These are phyloP conservation scores for Polytrichum commune DNA, from an alignment of 225 moss, liverwort and hornwort species.

Conservation along the genomic window DNA sequence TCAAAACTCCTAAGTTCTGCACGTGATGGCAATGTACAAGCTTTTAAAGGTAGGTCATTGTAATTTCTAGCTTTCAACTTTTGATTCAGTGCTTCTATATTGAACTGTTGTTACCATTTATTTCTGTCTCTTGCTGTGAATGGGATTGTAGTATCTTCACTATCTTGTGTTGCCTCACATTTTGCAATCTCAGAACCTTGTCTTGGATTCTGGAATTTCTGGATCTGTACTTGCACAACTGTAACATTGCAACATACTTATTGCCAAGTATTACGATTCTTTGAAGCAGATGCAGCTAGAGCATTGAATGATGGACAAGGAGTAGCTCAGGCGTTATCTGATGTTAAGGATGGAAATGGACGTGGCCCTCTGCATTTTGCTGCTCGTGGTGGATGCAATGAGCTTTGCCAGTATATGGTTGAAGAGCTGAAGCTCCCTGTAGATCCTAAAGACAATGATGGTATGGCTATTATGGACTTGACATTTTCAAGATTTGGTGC, in stretches of 20 bases:
- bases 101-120: slow-evolving; percentile 7
- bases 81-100: background rate
- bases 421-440: slow-evolving; percentile 80
- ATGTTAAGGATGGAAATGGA: slow-evolving; percentile 87
- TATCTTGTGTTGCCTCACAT: too few species aligned
- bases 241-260: background rate
- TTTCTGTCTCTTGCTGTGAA: background rate
- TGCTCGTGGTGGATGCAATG: slow-evolving; percentile 69
- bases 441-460: slow-evolving; percentile 76
- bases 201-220: too few species aligned
- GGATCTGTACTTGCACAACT: background rate
- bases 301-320: slow-evolving; percentile 69
- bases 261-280: background rate
- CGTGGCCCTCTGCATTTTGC: slow-evolving; percentile 91
- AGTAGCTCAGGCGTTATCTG: slow-evolving; percentile 50
- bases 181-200: too few species aligned
- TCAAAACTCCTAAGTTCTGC: slow-evolving; percentile 73
- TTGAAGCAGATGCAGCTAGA: slow-evolving; percentile 46
- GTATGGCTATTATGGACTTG: slow-evolving; percentile 19
- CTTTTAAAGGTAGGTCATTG: slow-evolving; percentile 68
- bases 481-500: background rate
- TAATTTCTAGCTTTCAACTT: too few species aligned
- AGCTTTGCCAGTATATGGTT: slow-evolving; percentile 75
- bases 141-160: too few species aligned
- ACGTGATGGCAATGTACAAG: slow-evolving; percentile 68